These are phyloP conservation scores for Venturia carpophila DNA, from an alignment of 2,329 filamentous ascomycete species.

Conservation along the genomic window DNA sequence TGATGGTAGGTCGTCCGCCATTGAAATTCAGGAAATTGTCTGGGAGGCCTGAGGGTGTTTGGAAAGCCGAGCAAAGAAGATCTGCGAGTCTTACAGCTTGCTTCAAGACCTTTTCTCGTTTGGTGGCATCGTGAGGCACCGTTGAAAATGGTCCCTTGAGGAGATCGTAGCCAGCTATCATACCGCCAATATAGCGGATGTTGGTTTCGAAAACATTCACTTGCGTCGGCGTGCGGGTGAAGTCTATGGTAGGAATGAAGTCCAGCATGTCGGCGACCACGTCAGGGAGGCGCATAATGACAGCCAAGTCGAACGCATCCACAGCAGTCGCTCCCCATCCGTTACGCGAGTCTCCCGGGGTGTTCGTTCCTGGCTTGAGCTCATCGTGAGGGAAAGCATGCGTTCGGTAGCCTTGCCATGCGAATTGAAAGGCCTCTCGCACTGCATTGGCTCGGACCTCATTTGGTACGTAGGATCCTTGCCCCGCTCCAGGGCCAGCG, in stretches of 20 bases:
- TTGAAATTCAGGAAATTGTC: constrained; percentile 55
- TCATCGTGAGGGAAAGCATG: constrained; percentile 40
- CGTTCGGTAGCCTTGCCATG: constrained; percentile 30
- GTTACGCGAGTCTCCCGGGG: constrained; percentile 61
- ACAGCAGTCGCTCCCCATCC: constrained; percentile 79
- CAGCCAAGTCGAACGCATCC: constrained; percentile 71
- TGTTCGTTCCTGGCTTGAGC: constrained; percentile 59
- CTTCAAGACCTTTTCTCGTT: constrained; percentile 52
- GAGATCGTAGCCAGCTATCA: constrained; percentile 70
- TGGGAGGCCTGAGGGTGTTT: constrained; percentile 68
- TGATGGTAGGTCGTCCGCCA: constrained; percentile 29
- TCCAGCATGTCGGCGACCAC: constrained; percentile 65
- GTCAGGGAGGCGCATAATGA: constrained; percentile 63
- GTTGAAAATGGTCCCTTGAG: constrained; percentile 58
- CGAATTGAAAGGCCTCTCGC: constrained; percentile 28
- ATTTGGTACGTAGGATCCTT: background rate
- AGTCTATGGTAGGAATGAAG: constrained; percentile 60
- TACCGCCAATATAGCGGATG: constrained; percentile 75
- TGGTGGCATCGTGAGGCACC: constrained; percentile 22
- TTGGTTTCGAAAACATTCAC: constrained; percentile 86
- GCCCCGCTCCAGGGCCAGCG: background rate
- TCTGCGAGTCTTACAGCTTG: constrained; percentile 65
- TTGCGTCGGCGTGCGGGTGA: constrained; percentile 41
- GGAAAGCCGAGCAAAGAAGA: constrained; percentile 66
- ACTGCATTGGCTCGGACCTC: constrained; percentile 21